These are phyloP conservation scores for Cryptosporidium ubiquitum DNA, from an alignment of 169 alveolate genomes.

Conservation along the genomic window DNA sequence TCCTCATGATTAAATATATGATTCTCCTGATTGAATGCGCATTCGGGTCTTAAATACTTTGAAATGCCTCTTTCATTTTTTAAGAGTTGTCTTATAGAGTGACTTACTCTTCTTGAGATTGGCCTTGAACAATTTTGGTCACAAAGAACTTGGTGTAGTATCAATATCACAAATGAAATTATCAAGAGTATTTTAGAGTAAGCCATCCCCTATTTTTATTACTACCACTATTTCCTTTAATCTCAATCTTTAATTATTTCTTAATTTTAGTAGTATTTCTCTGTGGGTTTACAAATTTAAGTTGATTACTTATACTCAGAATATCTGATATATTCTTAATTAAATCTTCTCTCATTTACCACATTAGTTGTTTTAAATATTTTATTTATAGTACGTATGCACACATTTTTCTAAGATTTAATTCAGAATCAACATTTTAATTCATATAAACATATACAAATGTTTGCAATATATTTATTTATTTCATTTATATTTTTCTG, in stretches of 20 bases:
- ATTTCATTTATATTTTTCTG: background rate
- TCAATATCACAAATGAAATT: background rate
- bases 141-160: background rate
- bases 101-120: conserved; percentile 30
- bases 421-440: background rate
- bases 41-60: background rate
- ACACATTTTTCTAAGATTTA: background rate
- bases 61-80: background rate
- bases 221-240: background rate
- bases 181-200: background rate
- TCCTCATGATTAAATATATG: conserved; percentile 26
- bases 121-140: conserved; percentile 5
- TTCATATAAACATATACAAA: too few relatives aligned
- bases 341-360: background rate
- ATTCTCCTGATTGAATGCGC: background rate
- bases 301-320: background rate
- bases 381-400: background rate
- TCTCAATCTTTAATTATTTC: background rate
- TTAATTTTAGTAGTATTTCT: background rate
- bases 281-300: too few relatives aligned
- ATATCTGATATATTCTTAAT: background rate
- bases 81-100: background rate
- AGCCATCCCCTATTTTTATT: background rate
- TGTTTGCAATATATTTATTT: too few relatives aligned
- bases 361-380: background rate